Base-by-base conservation (phyloP, 805 yeast species). In the Ogataea neopini region DNA sequence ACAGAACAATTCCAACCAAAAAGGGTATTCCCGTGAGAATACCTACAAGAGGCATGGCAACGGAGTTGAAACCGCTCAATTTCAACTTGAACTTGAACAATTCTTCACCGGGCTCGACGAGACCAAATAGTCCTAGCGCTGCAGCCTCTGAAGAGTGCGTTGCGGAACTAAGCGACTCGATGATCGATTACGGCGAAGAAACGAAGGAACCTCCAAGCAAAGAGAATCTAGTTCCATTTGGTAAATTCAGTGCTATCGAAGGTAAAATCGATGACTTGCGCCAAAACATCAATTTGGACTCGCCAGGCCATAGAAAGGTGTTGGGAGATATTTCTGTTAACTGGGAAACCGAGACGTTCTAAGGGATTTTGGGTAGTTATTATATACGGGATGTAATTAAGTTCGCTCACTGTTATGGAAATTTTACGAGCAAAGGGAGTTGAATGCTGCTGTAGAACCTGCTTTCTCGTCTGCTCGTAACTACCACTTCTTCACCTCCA, bases 401-500 rank as follows among this genome's bases (percentile, higher is more conserved):
- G 25, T 8, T 22, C 25, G 25, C 25, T 22, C 25, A 22, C n/a
- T n/a, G n/a, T n/a, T n/a, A n/a, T n/a, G n/a, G 32, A 29, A 15
- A 15, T 13, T 5, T 10, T 13, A 29, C 32, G 32, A 29, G 32
- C 32, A 15, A 29, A 29, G 32, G 15, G 32, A 29, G 32, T 29
- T 15, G n/a, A 13, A 25, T n/a, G n/a, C n/a, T n/a, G n/a, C n/a
- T n/a, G n/a, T n/a, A n/a, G n/a, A n/a, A n/a, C n/a, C n/a, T n/a
- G n/a, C n/a, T n/a, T n/a, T n/a, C n/a, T n/a, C n/a, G n/a, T n/a
- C n/a, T n/a, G n/a, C n/a, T n/a, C n/a, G n/a, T n/a, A n/a, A 35
- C 53, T 54, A 66, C 82, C 84, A 83, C 39, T 73, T 68, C 59
- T 74, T 80, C 2, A 79, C 76, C 56, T 76, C 82, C 78, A 81